Evolutionary conservation across 2,329 filamentous ascomycete genomes (phyloP).

Genomic region (Metarhizium robertsii): DNA sequence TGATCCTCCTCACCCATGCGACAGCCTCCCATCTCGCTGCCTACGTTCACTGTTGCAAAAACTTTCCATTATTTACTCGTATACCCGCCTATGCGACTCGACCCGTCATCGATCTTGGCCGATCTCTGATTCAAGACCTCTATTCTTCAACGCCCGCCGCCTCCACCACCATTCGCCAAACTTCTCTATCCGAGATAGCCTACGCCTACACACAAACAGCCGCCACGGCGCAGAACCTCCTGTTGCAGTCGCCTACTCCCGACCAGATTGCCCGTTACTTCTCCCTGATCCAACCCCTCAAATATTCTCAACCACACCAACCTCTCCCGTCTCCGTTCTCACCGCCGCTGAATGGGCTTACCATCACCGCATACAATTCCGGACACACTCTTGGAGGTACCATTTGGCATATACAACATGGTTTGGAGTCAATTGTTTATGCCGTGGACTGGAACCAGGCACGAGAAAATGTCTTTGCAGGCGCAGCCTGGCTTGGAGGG

Average conservation of each 20-base stretch:
- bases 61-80: slow-evolving; percentile 82
- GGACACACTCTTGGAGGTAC: slow-evolving; percentile 94
- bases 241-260: slow-evolving; percentile 61
- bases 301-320: slow-evolving; percentile 94
- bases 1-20: slow-evolving; percentile 90
- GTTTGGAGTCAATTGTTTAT: slow-evolving; percentile 93
- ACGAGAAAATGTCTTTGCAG: slow-evolving; percentile 88
- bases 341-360: slow-evolving; percentile 80
- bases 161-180: slow-evolving; percentile 68
- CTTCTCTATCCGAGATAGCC: slow-evolving; percentile 57
- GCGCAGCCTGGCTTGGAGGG: slow-evolving; percentile 86
- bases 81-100: slow-evolving; percentile 92
- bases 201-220: slow-evolving; percentile 45
- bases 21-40: slow-evolving; percentile 87
- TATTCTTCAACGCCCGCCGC: slow-evolving; percentile 87
- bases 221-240: slow-evolving; percentile 42
- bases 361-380: slow-evolving; percentile 92
- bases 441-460: slow-evolving; percentile 97
- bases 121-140: slow-evolving; percentile 82
- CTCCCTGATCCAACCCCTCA: slow-evolving; percentile 78
- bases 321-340: slow-evolving; percentile 81
- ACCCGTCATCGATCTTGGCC: slow-evolving; percentile 86
- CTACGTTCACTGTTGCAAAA: slow-evolving; percentile 93
- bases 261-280: slow-evolving; percentile 94
- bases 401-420: slow-evolving; percentile 98